Base-by-base conservation (phyloP, 2,329 filamentous ascomycete genomes). In the Didymella sp. region DNA sequence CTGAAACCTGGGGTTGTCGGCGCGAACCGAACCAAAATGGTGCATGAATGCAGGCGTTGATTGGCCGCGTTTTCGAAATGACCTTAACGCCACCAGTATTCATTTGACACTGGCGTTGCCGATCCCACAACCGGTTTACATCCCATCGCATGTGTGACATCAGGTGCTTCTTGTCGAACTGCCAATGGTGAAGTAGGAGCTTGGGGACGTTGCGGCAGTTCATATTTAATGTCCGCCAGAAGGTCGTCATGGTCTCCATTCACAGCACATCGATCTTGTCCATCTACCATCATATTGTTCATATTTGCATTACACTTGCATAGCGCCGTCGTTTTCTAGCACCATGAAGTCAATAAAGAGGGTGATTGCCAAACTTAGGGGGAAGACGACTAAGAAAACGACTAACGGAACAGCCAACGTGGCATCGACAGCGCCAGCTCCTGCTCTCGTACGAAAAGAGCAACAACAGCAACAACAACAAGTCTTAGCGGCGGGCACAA, bases 121-220 rank as follows among this genome's bases (percentile, higher is more conserved):
- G 55, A 62, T 66, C 51, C 56, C 45, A 41, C 58, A 66, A 59
- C 66, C 60, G 61, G 62, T 64, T 66, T 51, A 47, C 40, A 56
- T 31, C 30, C 41, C 54, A 54, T 58, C 58, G 59, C 63, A 55
- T 68, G 59, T 67, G 67, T 72, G 67, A 71, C 73, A 74, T 74
- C 69, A 74, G 70, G 52, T 60, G 63, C 59, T 59, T 62, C 33
- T 24, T 25, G 37, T 30, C 24, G 30, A 37, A 37, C 30, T 64
- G 62, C 48, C 59, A 66, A 69, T 61, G 60, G 62, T 52, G 50
- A 41, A 19, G 38, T 40, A 45, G 42, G 60, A 59, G 54, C 46
- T 48, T 60, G 47, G 44, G 58, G 42, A 55, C 38, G 31, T 42
- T 54, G 46, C 38, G 42, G 33, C 25, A 50, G 38, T 56, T 27